Conservation (phyloP, 78 protist genomes). For the Dictyostelium brefeldianum region DNA sequence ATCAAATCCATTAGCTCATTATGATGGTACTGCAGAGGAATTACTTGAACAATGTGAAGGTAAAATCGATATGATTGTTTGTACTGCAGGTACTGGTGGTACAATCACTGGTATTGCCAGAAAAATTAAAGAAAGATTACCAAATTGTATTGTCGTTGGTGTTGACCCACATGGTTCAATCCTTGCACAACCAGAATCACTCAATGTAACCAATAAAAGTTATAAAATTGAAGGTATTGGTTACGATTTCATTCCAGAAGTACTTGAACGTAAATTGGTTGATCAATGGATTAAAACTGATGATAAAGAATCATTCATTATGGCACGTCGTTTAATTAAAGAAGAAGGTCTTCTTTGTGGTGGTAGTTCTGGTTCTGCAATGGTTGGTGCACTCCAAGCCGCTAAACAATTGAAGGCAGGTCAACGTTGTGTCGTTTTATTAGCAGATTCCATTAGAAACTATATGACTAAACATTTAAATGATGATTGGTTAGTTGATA, state of each 20-base stretch:
- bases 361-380: constrained; percentile 92
- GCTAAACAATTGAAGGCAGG: constrained; percentile 82
- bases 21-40: constrained; percentile 97
- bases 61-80: constrained; percentile 92
- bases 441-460: constrained; percentile 95
- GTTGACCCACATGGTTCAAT: constrained; percentile 97
- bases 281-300: constrained; percentile 93
- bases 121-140: constrained; percentile 89
- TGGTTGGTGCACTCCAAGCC: constrained; percentile 90
- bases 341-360: constrained; percentile 95
- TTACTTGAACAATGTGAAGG: constrained; percentile 89
- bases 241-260: constrained; percentile 94
- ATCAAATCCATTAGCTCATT: constrained; percentile 93
- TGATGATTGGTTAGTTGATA: constrained; percentile 93
- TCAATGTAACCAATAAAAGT: constrained; percentile 49
- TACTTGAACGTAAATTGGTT: constrained; percentile 85
- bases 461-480: constrained; percentile 95
- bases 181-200: constrained; percentile 90
- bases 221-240: constrained; percentile 98
- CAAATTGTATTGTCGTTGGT: constrained; percentile 91
- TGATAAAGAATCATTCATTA: constrained; percentile 90
- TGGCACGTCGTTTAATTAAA: constrained; percentile 91
- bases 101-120: constrained; percentile 96
- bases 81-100: constrained; percentile 99
- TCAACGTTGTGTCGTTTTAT: constrained; percentile 91